Evolutionary conservation across 345 rosid species (phyloP).

Genomic region (Hibiscus trionum): DNA sequence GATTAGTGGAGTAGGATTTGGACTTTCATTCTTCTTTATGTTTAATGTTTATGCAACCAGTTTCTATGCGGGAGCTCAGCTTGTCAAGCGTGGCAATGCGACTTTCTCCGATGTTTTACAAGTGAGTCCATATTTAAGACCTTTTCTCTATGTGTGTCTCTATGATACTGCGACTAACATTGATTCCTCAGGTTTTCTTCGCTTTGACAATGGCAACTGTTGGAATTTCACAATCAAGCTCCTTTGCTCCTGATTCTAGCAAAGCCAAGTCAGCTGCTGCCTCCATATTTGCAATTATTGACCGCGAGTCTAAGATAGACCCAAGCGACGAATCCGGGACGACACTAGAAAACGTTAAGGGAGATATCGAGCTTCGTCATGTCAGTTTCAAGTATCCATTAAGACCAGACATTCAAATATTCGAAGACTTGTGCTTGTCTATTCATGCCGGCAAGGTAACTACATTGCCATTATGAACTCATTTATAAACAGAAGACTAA

Average conservation of each 20-base stretch:
- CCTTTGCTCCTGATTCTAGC: slow-evolving; percentile 48
- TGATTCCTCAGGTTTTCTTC: slow-evolving; percentile 50
- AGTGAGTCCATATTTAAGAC: slow-evolving; percentile 20
- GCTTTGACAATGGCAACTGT: slow-evolving; percentile 56
- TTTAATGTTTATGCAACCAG: slow-evolving; percentile 47
- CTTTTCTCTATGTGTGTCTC: neutral
- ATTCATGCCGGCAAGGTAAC: slow-evolving; percentile 69
- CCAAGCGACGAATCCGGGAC: slow-evolving; percentile 61
- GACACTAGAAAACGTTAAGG: slow-evolving; percentile 40
- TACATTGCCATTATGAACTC: neutral
- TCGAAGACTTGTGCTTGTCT: slow-evolving; percentile 48
- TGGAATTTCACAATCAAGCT: slow-evolving; percentile 64
- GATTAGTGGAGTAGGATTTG: slow-evolving; percentile 60
- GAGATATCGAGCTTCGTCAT: slow-evolving; percentile 62
- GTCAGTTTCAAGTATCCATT: slow-evolving; percentile 64
- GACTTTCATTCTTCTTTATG: slow-evolving; percentile 55
- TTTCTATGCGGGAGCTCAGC: slow-evolving; percentile 74
- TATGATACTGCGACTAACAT: neutral
- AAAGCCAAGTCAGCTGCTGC: slow-evolving; percentile 59
- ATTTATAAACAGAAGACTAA: too few species aligned
- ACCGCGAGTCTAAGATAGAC: slow-evolving; percentile 55
- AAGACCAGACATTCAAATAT: slow-evolving; percentile 64
- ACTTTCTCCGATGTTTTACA: slow-evolving; percentile 56
- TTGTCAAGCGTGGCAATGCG: slow-evolving; percentile 41
- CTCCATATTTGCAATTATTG: slow-evolving; percentile 60